Conservation (phyloP, 2,329 filamentous ascomycete species). For the Talaromyces amestolkiae region DNA sequence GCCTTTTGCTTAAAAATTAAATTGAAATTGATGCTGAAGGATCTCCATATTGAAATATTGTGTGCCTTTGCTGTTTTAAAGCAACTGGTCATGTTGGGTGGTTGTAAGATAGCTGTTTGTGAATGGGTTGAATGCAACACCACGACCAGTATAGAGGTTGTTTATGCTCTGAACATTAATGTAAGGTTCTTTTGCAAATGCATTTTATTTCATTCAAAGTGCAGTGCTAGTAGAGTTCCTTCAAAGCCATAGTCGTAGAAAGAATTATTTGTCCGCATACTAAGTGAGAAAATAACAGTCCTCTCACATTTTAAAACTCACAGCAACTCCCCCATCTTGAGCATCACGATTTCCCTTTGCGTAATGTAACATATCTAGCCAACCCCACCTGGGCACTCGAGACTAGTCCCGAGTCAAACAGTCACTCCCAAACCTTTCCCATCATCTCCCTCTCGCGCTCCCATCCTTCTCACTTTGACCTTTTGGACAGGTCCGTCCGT, state of each 20-base stretch:
- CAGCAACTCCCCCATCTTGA: neutral
- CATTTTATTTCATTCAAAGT: neutral
- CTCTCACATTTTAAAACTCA: neutral
- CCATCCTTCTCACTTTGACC: neutral
- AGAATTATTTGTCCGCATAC: neutral
- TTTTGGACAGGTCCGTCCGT: neutral
- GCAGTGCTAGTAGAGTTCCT: too few species aligned
- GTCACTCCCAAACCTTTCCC: neutral
- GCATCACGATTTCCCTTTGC: constrained; percentile 5
- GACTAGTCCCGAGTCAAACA: neutral
- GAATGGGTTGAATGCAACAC: neutral
- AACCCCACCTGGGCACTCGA: neutral
- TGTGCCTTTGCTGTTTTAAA: neutral
- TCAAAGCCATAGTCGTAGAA: neutral
- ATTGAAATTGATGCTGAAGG: neutral
- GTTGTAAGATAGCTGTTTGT: neutral
- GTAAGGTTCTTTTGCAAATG: neutral
- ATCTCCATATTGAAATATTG: neutral
- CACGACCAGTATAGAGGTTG: neutral
- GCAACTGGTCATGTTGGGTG: neutral
- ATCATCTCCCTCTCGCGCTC: neutral
- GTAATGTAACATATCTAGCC: neutral
- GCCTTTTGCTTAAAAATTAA: too few species aligned
- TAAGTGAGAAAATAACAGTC: neutral
- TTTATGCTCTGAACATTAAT: neutral